Evolutionary conservation across 2,329 filamentous ascomycete genomes (phyloP).

Genomic region (Hypoxylon sp.): DNA sequence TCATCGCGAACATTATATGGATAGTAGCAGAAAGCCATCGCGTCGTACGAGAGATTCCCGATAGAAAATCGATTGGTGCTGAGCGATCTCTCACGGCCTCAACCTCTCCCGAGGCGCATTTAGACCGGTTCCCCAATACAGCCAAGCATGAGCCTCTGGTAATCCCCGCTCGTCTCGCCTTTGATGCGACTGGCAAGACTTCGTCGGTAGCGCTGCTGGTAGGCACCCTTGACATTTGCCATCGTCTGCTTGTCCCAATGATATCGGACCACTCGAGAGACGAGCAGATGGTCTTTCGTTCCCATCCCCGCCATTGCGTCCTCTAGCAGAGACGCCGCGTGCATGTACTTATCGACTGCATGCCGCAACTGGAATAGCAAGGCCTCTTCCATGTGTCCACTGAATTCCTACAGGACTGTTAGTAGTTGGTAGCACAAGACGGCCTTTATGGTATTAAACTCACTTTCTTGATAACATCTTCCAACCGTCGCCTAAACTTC

Average conservation of each 20-base stretch:
- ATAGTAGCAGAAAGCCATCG: constrained; percentile 6
- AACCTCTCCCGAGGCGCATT: constrained; percentile 7
- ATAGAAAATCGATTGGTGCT: background rate
- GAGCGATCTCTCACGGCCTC: constrained; percentile 5
- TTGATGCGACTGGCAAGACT: constrained; percentile 77
- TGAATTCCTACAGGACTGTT: constrained; percentile 72
- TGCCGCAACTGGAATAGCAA: constrained; percentile 82
- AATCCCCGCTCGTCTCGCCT: constrained; percentile 88
- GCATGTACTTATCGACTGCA: constrained; percentile 83
- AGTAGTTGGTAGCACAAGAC: constrained; percentile 8
- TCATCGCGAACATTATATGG: background rate
- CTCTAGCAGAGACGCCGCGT: constrained; percentile 86
- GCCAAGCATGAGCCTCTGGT: constrained; percentile 81
- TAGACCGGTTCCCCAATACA: constrained; percentile 62
- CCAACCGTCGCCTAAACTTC: constrained; percentile 77
- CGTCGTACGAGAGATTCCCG: constrained; percentile 8
- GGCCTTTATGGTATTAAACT: constrained; percentile 42
- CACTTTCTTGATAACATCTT: constrained; percentile 78
- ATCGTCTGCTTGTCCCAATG: constrained; percentile 87
- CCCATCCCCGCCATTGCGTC: constrained; percentile 87
- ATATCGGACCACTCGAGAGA: constrained; percentile 79
- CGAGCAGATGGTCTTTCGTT: constrained; percentile 85
- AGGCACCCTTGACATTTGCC: constrained; percentile 82
- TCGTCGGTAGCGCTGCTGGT: constrained; percentile 75
- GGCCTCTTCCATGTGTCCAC: constrained; percentile 90